Percentiles rank a stretch among this genome's conserved stretches.
Evolutionary conservation across 495 filamentous ascomycete genomes (phyloP).

Genomic region (Staphylotrichum tortipilum): DNA sequence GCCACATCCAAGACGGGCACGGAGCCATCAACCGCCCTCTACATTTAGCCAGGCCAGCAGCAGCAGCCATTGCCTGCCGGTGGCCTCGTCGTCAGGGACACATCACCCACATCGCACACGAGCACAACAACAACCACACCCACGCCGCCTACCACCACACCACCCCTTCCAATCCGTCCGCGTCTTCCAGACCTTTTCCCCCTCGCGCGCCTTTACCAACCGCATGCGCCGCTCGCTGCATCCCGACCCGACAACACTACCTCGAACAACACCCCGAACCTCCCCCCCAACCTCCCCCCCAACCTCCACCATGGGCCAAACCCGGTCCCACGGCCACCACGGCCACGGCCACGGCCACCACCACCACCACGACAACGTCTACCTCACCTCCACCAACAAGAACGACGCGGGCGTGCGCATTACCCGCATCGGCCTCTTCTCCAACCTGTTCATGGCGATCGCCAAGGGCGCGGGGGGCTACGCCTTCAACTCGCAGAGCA

Average conservation of each 20-base stretch:
- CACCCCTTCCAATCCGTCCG: conserved; percentile 11
- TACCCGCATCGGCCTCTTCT: conserved; percentile 81
- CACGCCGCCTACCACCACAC: too few species aligned
- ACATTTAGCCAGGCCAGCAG: conserved; percentile 12
- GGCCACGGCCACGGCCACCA: conserved; percentile 22
- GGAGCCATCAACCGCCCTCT: conserved; percentile 12
- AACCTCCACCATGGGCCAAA: conserved; percentile 30
- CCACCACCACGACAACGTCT: conserved; percentile 79
- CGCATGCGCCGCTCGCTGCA: conserved; percentile 12
- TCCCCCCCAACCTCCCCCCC: conserved; percentile 14
- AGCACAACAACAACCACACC: too few species aligned
- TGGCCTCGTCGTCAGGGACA: too few species aligned
- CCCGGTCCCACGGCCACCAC: conserved; percentile 41
- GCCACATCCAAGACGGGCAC: conserved; percentile 13
- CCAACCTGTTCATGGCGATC: conserved; percentile 90
- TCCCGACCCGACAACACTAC: conserved; percentile 4
- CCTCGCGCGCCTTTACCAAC: conserved; percentile 18
- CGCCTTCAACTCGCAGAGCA: conserved; percentile 83
- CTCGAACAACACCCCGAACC: neutral
- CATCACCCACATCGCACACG: conserved; percentile 24
- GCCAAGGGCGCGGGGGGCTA: conserved; percentile 89
- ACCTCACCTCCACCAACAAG: conserved; percentile 80
- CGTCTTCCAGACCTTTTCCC: conserved; percentile 26
- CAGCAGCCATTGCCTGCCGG: too few species aligned
- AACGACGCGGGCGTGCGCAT: conserved; percentile 91